These are phyloP conservation scores for Leishmania guyanensis DNA, from an alignment of 208 protist species.

Conservation along the genomic window DNA sequence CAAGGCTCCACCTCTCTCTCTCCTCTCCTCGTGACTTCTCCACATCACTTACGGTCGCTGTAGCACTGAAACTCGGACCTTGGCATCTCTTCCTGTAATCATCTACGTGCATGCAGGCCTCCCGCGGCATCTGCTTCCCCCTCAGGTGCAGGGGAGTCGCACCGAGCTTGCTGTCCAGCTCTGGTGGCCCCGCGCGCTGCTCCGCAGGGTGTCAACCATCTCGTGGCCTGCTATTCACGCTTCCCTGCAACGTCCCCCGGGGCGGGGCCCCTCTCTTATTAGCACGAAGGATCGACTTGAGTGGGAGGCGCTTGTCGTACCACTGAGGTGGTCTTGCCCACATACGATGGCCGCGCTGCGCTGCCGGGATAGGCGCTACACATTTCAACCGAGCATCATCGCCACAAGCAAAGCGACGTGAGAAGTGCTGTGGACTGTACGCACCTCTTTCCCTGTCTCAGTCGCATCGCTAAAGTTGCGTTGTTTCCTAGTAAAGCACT, in stretches of 20 bases:
- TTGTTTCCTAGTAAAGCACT: not conserved
- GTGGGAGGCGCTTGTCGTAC: conserved; percentile 14
- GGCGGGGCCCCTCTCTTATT: not conserved
- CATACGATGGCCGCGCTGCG: conserved; percentile 4
- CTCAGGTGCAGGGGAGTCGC: not conserved
- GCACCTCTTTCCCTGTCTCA: conserved; percentile 14
- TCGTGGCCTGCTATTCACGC: conserved; percentile 1
- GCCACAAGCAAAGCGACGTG: not conserved
- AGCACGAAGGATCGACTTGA: conserved; percentile 3
- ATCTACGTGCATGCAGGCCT: not conserved
- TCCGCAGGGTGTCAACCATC: conserved; percentile 17
- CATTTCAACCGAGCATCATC: not conserved
- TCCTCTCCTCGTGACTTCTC: not conserved
- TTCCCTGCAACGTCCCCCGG: not conserved
- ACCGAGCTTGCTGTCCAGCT: conserved; percentile 8
- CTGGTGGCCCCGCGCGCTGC: conserved; percentile 16
- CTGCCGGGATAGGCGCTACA: not conserved
- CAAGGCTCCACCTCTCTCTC: not conserved
- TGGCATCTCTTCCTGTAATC: not conserved
- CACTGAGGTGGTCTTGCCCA: not conserved
- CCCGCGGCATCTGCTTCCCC: not conserved
- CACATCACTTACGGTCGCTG: not conserved
- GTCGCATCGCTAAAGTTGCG: not conserved
- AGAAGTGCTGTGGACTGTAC: not conserved
- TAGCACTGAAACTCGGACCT: not conserved